A percentile compares a stretch with the other conserved stretches of the same genome.
Evolutionary conservation across 768 basidiomycete species (phyloP).

Genomic region (Lentinula aciculospora): DNA sequence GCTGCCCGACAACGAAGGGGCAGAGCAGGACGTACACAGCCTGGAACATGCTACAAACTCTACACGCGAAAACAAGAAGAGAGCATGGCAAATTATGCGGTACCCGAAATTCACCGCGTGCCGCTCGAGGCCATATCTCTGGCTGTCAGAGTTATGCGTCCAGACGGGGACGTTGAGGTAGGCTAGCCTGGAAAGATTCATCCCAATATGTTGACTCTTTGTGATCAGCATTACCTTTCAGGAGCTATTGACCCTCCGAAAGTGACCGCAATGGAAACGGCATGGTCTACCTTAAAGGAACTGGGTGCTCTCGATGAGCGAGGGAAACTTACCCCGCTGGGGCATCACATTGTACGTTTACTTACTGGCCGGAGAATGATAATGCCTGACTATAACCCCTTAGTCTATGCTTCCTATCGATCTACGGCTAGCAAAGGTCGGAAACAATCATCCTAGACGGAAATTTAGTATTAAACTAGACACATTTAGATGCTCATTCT

Average conservation of each 20-base stretch:
- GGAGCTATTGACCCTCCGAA: slow-evolving; percentile 85
- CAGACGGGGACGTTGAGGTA: slow-evolving; percentile 75
- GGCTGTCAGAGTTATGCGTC: slow-evolving; percentile 74
- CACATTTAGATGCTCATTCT: slow-evolving; percentile 79
- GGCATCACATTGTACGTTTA: slow-evolving; percentile 62
- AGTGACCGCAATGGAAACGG: slow-evolving; percentile 66
- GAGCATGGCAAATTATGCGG: slow-evolving; percentile 64
- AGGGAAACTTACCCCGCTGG: slow-evolving; percentile 72
- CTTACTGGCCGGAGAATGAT: not conserved
- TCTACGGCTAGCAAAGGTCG: slow-evolving; percentile 78
- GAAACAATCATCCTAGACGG: not conserved
- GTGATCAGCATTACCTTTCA: slow-evolving; percentile 48
- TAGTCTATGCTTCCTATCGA: slow-evolving; percentile 87
- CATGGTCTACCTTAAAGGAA: slow-evolving; percentile 67
- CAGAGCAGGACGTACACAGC: slow-evolving; percentile 82
- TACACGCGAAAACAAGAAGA: slow-evolving; percentile 72
- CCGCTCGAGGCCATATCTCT: slow-evolving; percentile 81
- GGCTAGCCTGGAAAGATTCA: not conserved
- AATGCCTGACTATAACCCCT: not conserved
- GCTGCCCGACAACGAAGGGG: slow-evolving; percentile 82
- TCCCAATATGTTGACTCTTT: not conserved
- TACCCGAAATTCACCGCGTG: slow-evolving; percentile 62
- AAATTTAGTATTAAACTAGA: not conserved
- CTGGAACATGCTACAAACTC: slow-evolving; percentile 83
- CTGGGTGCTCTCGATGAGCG: slow-evolving; percentile 69